Percentiles rank a stretch among this genome's conserved stretches.
Conservation (phyloP, 495 filamentous ascomycete genomes). For the Penicillium riverlandense region DNA sequence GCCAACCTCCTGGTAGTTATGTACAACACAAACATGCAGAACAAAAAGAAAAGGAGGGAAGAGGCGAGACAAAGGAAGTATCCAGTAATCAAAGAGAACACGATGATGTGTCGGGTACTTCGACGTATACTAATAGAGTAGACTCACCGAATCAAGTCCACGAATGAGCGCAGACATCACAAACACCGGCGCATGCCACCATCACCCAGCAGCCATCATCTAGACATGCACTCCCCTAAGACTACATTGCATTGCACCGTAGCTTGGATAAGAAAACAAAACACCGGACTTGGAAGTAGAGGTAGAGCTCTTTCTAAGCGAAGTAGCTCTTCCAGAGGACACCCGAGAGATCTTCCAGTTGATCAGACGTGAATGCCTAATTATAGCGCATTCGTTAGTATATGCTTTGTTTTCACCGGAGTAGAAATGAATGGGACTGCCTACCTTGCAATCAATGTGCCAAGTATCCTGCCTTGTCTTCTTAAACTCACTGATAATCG, state of each 20-base stretch:
- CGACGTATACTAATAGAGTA: too few relatives aligned
- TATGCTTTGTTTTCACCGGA: too few relatives aligned
- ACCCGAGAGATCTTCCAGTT: conserved; percentile 90
- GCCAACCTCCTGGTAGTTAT: conserved; percentile 1
- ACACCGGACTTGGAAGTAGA: neutral
- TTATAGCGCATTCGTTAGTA: conserved; percentile 18
- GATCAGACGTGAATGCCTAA: conserved; percentile 85
- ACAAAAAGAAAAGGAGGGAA: neutral
- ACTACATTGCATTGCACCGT: too few relatives aligned
- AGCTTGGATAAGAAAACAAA: neutral
- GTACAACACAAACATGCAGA: conserved; percentile 4
- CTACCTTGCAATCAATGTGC: conserved; percentile 94
- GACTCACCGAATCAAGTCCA: too few relatives aligned
- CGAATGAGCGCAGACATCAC: too few relatives aligned
- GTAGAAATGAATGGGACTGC: neutral
- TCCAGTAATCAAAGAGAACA: neutral
- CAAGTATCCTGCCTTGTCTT: conserved; percentile 99
- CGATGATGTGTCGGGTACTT: too few relatives aligned
- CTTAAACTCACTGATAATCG: conserved; percentile 93
- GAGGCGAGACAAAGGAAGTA: neutral
- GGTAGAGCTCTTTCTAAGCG: conserved; percentile 47
- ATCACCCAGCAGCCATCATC: too few relatives aligned
- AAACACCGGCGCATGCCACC: too few relatives aligned
- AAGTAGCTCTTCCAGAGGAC: conserved; percentile 99
- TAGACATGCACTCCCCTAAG: too few relatives aligned